Conservation (phyloP, 805 yeast species). For the Candida nonsorbophila region DNA sequence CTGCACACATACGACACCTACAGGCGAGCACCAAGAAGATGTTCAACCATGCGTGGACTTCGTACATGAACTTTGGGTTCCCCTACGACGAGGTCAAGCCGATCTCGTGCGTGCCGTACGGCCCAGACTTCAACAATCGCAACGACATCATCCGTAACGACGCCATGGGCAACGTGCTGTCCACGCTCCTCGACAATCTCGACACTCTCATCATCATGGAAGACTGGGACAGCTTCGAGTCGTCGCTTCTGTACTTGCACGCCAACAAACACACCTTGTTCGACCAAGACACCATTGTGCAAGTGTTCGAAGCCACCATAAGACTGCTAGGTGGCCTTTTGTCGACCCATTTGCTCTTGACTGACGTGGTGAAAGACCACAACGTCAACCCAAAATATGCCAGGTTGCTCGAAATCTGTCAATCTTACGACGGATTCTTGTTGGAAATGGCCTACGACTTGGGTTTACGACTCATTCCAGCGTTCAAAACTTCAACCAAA, state of each 20-base stretch:
- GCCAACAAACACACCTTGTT: constrained; percentile 43
- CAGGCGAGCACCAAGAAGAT: constrained; percentile 46
- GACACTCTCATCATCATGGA: constrained; percentile 75
- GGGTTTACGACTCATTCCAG: constrained; percentile 65
- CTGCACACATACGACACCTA: constrained; percentile 26
- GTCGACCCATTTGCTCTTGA: constrained; percentile 59
- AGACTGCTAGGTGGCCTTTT: constrained; percentile 78
- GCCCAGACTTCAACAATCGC: constrained; percentile 52
- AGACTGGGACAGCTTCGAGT: constrained; percentile 50
- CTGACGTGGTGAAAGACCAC: constrained; percentile 14
- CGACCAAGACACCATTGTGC: constrained; percentile 65
- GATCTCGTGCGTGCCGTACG: constrained; percentile 60
- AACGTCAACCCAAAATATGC: constrained; percentile 25
- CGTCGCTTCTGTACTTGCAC: constrained; percentile 21
- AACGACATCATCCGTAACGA: constrained; percentile 65
- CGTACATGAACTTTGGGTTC: constrained; percentile 64
- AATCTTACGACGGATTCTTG: constrained; percentile 65
- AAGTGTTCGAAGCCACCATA: constrained; percentile 84
- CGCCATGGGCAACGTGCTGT: constrained; percentile 77
- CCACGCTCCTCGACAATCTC: constrained; percentile 72
- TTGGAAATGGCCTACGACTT: constrained; percentile 67
- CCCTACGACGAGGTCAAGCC: constrained; percentile 85
- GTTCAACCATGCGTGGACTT: constrained; percentile 70
- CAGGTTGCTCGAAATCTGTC: constrained; percentile 15
- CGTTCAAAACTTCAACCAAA: constrained; percentile 59